phyloP scores from a whole-genome alignment of 2,329 filamentous ascomycete genomes.

The Aspergillus sp. region DNA sequence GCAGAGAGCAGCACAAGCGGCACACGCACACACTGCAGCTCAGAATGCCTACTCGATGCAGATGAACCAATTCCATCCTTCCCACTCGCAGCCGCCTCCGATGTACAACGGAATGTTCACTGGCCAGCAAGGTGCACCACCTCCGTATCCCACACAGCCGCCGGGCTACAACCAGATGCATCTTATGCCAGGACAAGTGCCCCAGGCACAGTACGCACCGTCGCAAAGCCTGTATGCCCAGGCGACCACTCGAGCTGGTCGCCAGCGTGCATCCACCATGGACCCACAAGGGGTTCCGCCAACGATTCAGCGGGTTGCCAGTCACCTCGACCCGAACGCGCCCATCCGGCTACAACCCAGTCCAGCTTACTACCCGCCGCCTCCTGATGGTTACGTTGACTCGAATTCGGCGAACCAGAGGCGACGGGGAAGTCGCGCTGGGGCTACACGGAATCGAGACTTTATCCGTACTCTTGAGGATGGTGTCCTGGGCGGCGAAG shows the following conservation, averaged over 20 bases:
- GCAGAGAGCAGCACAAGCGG: slow-evolving; percentile 64
- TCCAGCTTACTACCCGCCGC: slow-evolving; percentile 93
- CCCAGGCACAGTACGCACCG: slow-evolving; percentile 58
- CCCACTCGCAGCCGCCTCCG: slow-evolving; percentile 49
- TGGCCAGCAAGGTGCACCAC: slow-evolving; percentile 60
- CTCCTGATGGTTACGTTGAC: slow-evolving; percentile 71
- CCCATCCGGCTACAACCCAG: slow-evolving; percentile 92
- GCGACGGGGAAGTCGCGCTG: slow-evolving; percentile 66
- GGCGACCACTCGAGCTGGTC: slow-evolving; percentile 66
- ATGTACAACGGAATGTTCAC: slow-evolving; percentile 78
- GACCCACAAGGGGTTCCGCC: slow-evolving; percentile 90
- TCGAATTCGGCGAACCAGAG: slow-evolving; percentile 59
- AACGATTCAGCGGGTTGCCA: slow-evolving; percentile 88
- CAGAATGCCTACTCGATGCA: slow-evolving; percentile 63
- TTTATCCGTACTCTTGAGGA: slow-evolving; percentile 95
- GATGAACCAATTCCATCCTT: slow-evolving; percentile 49
- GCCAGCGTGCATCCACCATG: slow-evolving; percentile 92
- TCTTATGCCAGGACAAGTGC: slow-evolving; percentile 61
- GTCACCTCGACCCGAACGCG: slow-evolving; percentile 87
- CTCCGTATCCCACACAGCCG: slow-evolving; percentile 70
- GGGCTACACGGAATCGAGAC: slow-evolving; percentile 59
- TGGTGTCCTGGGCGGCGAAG: slow-evolving; percentile 76
- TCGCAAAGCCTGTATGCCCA: slow-evolving; percentile 70
- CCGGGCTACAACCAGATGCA: slow-evolving; percentile 66
- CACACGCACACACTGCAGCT: slow-evolving; percentile 62